Percentiles rank a stretch among this genome's conserved stretches.
Conservation (phyloP, 2,329 filamentous ascomycete genomes). For the Alternaria panax region DNA sequence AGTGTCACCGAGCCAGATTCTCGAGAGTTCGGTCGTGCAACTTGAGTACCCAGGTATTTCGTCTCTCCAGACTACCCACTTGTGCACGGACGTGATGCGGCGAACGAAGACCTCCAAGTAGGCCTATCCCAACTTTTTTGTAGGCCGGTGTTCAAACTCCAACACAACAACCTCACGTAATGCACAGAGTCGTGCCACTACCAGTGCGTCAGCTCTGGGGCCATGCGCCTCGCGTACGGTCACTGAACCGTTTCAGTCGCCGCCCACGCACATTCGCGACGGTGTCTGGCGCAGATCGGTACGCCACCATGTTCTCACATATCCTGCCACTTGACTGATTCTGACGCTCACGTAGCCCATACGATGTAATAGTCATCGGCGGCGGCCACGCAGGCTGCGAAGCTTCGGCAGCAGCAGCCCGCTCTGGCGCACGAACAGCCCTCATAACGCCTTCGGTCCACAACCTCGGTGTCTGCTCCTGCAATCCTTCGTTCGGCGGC, state of each 20-base stretch:
- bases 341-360: conserved; percentile 62
- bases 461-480: conserved; percentile 93
- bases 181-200: conserved; percentile 37
- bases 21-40: neutral
- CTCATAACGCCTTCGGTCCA: conserved; percentile 87
- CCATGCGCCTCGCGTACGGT: conserved; percentile 57
- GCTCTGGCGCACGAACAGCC: conserved; percentile 86
- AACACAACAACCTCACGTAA: conserved; percentile 20
- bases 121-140: conserved; percentile 22
- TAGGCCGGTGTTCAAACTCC: neutral
- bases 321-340: neutral
- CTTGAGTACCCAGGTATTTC: neutral
- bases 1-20: neutral
- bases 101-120: conserved; percentile 25
- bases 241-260: conserved; percentile 44
- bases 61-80: neutral
- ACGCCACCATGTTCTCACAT: neutral
- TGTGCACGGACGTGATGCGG: conserved; percentile 21
- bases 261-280: conserved; percentile 55
- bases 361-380: conserved; percentile 94
- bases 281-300: conserved; percentile 49
- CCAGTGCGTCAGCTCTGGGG: conserved; percentile 55
- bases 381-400: conserved; percentile 96
- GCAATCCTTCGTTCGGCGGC: conserved; percentile 97
- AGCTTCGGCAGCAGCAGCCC: conserved; percentile 88